These are phyloP conservation scores for Boletus sensibilis DNA, from an alignment of 768 basidiomycete species.

Conservation along the genomic window DNA sequence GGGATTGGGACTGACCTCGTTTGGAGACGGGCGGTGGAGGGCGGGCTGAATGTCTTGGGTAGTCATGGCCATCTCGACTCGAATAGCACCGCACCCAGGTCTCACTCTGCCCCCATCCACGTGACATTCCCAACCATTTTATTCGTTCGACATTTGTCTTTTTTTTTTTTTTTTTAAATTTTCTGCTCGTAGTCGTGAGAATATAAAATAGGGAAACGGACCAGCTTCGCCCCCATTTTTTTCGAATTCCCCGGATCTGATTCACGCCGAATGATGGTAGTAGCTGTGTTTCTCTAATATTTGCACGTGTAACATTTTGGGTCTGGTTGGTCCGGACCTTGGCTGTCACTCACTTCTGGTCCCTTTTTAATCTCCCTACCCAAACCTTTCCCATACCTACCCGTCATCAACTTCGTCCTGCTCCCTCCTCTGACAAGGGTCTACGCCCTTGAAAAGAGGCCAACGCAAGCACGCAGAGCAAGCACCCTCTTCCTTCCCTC, in stretches of 20 bases:
- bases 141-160: no score
- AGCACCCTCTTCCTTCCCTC: neutral
- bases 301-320: neutral
- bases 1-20: neutral
- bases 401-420: no score
- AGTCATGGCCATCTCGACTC: neutral
- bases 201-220: neutral
- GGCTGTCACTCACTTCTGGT: neutral
- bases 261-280: neutral
- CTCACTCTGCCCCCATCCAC: no score
- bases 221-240: no score
- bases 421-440: neutral
- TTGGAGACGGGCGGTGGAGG: no score
- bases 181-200: neutral
- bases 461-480: neutral
- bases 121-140: no score
- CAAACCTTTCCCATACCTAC: neutral
- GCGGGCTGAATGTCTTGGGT: no score
- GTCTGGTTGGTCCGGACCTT: neutral
- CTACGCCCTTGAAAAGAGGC: neutral
- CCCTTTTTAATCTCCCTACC: neutral
- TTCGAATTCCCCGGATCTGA: neutral
- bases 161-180: neutral
- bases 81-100: no score
- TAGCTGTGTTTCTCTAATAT: neutral